Percentiles rank a stretch among this genome's conserved stretches.
Evolutionary conservation across 2,329 filamentous ascomycete genomes (phyloP).

Genomic region (Colletotrichum sp.): DNA sequence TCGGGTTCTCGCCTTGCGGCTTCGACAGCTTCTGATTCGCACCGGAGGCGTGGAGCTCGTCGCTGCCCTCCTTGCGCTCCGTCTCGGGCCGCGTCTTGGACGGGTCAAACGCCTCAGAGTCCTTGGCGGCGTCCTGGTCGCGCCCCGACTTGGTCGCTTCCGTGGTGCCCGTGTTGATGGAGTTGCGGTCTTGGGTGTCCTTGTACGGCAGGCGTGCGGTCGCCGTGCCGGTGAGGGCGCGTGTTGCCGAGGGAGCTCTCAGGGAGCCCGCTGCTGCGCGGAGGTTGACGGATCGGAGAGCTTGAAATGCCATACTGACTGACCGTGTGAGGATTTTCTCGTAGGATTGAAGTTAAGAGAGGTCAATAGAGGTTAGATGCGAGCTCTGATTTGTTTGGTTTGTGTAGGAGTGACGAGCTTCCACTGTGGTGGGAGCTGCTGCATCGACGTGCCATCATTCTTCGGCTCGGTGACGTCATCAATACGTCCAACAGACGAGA

Average conservation of each 20-base stretch:
- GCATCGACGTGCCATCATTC: background rate
- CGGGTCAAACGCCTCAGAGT: slow-evolving; percentile 71
- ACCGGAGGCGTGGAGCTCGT: slow-evolving; percentile 46
- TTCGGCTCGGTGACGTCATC: slow-evolving; percentile 6
- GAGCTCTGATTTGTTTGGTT: background rate
- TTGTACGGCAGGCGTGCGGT: slow-evolving; percentile 46
- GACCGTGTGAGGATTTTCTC: background rate
- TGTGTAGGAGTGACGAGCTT: background rate
- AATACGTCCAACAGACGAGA: background rate
- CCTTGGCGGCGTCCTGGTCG: slow-evolving; percentile 61
- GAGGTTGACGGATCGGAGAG: slow-evolving; percentile 1
- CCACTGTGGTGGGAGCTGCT: background rate
- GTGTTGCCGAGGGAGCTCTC: slow-evolving; percentile 19
- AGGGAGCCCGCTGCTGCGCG: background rate
- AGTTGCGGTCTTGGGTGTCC: slow-evolving; percentile 61
- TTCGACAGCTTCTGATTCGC: slow-evolving; percentile 50
- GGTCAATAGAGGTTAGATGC: background rate
- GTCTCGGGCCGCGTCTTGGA: slow-evolving; percentile 70
- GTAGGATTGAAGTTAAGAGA: background rate
- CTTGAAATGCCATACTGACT: slow-evolving; percentile 12
- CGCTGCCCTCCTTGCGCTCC: slow-evolving; percentile 48
- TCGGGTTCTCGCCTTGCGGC: slow-evolving; percentile 39
- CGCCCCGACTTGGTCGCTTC: slow-evolving; percentile 74
- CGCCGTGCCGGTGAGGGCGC: slow-evolving; percentile 37
- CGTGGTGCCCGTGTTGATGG: slow-evolving; percentile 66